Percentiles rank a stretch among this genome's conserved stretches.
Evolutionary conservation across 441 rosid genomes (phyloP).

Genomic region (Sinapis alba): DNA sequence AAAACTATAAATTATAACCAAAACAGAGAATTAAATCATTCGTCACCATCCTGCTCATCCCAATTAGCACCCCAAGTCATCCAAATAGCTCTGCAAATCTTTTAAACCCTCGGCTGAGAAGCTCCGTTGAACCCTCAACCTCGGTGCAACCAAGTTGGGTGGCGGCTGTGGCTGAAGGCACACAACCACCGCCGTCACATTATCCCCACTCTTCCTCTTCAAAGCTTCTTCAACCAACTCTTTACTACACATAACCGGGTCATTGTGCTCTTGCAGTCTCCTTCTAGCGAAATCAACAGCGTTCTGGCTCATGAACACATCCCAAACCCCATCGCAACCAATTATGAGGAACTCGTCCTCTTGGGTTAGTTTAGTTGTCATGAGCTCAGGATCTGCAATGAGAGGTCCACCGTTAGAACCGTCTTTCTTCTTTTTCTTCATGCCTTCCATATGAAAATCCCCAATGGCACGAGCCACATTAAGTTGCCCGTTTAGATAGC

Average conservation of each 20-base stretch:
- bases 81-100: conserved; percentile 71
- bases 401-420: conserved; percentile 68
- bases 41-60: conserved; percentile 39
- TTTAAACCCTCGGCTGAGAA: conserved; percentile 74
- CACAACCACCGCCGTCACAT: conserved; percentile 70
- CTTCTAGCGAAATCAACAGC: conserved; percentile 91
- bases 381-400: conserved; percentile 84
- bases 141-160: conserved; percentile 67
- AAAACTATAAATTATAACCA: conserved; percentile 32
- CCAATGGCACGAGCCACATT: conserved; percentile 86
- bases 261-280: conserved; percentile 81
- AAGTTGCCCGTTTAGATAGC: conserved; percentile 78
- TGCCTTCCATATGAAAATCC: conserved; percentile 86
- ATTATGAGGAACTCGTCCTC: conserved; percentile 89
- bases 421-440: conserved; percentile 53
- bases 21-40: conserved; percentile 28
- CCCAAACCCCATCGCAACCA: conserved; percentile 92
- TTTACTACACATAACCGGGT: conserved; percentile 70
- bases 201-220: conserved; percentile 88
- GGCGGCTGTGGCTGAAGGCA: conserved; percentile 77
- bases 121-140: conserved; percentile 71
- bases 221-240: conserved; percentile 82
- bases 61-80: conserved; percentile 47
- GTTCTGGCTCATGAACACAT: conserved; percentile 84
- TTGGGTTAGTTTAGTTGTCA: conserved; percentile 51